Base-by-base conservation (phyloP, 2,329 filamentous ascomycete species). In the Botrytis sinoallii region DNA sequence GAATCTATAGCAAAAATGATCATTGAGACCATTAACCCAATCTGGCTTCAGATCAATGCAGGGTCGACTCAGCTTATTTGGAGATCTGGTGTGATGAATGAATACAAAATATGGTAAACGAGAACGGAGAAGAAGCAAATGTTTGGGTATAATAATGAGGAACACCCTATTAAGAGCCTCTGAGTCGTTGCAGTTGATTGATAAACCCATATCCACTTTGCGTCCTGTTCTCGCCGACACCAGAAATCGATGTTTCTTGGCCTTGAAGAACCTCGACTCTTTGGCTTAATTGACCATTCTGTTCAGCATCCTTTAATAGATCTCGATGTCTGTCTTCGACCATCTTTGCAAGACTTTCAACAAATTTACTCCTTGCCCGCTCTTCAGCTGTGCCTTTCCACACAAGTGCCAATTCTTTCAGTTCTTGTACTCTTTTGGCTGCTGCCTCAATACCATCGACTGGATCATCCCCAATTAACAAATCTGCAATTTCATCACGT, bases 381-480 rank as follows among this genome's bases (percentile, higher is more conserved):
- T 98, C 96, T 84, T 99, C 96, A 0, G 93, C 92, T 3, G 96
- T 98, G n/a, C 94, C 94, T 81, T 92, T 95, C 95, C 96, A 99
- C 35, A 99, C 90, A n/a, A 84, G 84, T 6, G 90, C 89, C 76
- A 98, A 83, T 75, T 90, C 88, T 79, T 94, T 91, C 73, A 98
- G 86, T 80, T 93, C 90, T 79, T 94, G 91, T 22, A 98, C 90
- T 63, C 93, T 86, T 72, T 87, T 86, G 20, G 88, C 88, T 0
- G 96, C 96, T 73, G 90, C 90, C 76, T 93, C 91, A 14, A 96
- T 85, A 25, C 93, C 93, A 63, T 87, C 86, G 20, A 91, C 85
- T 0, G 89, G 87, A 63, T 91, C 90, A 10, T 86, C 81, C 40
- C 85, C 86, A 22, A 87, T 85, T 20, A 98, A 83, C 4, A 97